A percentile compares a stretch with the other conserved stretches of the same genome.
Evolutionary conservation across 176 grass and related monocot species (phyloP).

Genomic region (bread wheat (Triticum aestivum)): IWGSC_CS_RefSeq_v2.1 NC_057812.1:43866438-43866937

Average conservation of each 20-base stretch:
- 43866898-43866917: conserved; percentile 20
- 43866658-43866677: conserved; percentile 12
- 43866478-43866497: too few relatives aligned
- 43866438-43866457: not conserved
- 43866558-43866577: conserved; percentile 96
- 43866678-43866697: conserved; percentile 95
- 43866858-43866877: conserved; percentile 98
- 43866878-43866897: conserved; percentile 66
- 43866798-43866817: not conserved
- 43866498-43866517: too few relatives aligned
- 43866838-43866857: conserved; percentile 77
- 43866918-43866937: conserved; percentile 46
- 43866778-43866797: not conserved
- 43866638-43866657: too few relatives aligned
- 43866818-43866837: too few relatives aligned
- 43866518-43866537: conserved; percentile 29
- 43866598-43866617: conserved; percentile 24
- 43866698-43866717: conserved; percentile 73
- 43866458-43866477: too few relatives aligned
- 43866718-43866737: conserved; percentile 53
- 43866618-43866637: not conserved
- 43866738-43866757: conserved; percentile 44
- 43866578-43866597: conserved; percentile 93
- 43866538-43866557: conserved; percentile 90
- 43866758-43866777: not conserved